Conservation (phyloP, 176 grass and related monocot genomes). For the Carex cristatella region DNA sequence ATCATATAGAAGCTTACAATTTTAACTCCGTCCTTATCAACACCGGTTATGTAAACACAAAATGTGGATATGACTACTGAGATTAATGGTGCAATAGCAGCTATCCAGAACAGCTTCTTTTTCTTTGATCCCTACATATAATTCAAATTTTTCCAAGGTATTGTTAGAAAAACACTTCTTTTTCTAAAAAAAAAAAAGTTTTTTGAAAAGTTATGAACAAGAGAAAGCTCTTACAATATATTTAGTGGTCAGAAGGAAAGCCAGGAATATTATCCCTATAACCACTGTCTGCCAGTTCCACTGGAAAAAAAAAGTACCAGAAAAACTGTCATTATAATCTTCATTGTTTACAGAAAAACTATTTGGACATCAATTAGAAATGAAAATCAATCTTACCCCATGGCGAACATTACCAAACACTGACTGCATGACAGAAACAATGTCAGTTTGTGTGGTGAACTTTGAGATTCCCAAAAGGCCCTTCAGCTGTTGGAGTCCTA, state of each 20-base stretch:
- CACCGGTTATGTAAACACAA: conserved; percentile 72
- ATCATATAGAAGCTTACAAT: conserved; percentile 48
- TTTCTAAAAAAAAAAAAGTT: neutral
- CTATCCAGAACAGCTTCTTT: conserved; percentile 67
- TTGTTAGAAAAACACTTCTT: neutral
- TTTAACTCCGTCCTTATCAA: conserved; percentile 60
- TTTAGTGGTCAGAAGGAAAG: conserved; percentile 58
- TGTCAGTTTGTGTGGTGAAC: conserved; percentile 66
- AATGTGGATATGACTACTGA: conserved; percentile 75
- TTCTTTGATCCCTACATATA: conserved; percentile 62
- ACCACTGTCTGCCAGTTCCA: conserved; percentile 85
- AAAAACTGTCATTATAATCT: neutral
- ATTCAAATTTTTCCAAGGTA: neutral
- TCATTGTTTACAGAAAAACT: neutral
- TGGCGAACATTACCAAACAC: conserved; percentile 56
- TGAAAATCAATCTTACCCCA: conserved; percentile 36
- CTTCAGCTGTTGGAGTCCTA: conserved; percentile 84
- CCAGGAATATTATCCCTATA: conserved; percentile 54
- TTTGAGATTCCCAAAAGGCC: conserved; percentile 70
- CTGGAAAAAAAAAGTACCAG: conserved; percentile 31
- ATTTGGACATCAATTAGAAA: neutral
- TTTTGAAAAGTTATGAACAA: neutral
- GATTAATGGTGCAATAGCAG: conserved; percentile 63
- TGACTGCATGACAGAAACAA: conserved; percentile 73
- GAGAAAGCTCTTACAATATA: conserved; percentile 55